Evolutionary conservation across 2,329 filamentous ascomycete species (phyloP).

Genomic region (Ophiostoma ips): DNA sequence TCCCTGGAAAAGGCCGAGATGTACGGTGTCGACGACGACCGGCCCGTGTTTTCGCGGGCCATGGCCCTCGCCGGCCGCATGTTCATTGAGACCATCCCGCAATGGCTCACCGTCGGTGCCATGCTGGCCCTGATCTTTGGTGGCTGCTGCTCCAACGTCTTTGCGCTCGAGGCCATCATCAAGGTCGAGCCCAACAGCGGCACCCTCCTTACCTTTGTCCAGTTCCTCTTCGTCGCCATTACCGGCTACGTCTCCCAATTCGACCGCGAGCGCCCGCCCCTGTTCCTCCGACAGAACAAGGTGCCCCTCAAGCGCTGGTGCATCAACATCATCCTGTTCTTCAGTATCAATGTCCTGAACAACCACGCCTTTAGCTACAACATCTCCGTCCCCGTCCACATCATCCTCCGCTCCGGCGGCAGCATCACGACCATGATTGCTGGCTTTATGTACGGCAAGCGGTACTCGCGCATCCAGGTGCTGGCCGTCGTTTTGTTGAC

Average conservation of each 20-base stretch:
- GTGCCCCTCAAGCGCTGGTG: conserved; percentile 78
- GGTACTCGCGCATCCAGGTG: conserved; percentile 68
- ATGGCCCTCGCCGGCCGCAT: conserved; percentile 38
- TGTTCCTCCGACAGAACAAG: conserved; percentile 61
- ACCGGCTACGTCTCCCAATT: conserved; percentile 66
- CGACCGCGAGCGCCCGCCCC: conserved; percentile 49
- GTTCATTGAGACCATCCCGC: conserved; percentile 44
- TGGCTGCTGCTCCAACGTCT: conserved; percentile 58
- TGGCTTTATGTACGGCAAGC: conserved; percentile 76
- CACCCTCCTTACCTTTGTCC: conserved; percentile 76
- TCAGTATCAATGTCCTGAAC: conserved; percentile 87
- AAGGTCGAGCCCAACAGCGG: conserved; percentile 82
- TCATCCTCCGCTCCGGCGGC: conserved; percentile 87
- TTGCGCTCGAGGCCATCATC: conserved; percentile 86
- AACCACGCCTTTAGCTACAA: conserved; percentile 96
- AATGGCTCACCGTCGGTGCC: conserved; percentile 46
- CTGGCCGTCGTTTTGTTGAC: conserved; percentile 73
- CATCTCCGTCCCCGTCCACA: conserved; percentile 92
- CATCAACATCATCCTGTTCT: conserved; percentile 81
- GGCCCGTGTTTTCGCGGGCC: conserved; percentile 33
- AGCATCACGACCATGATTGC: conserved; percentile 91
- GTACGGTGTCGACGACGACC: conserved; percentile 40
- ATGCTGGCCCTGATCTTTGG: conserved; percentile 87
- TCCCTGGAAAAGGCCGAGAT: conserved; percentile 40
- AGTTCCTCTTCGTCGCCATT: conserved; percentile 70